These are phyloP conservation scores for Pisolithus tinctorius DNA, from an alignment of 768 basidiomycete genomes.

Conservation along the genomic window DNA sequence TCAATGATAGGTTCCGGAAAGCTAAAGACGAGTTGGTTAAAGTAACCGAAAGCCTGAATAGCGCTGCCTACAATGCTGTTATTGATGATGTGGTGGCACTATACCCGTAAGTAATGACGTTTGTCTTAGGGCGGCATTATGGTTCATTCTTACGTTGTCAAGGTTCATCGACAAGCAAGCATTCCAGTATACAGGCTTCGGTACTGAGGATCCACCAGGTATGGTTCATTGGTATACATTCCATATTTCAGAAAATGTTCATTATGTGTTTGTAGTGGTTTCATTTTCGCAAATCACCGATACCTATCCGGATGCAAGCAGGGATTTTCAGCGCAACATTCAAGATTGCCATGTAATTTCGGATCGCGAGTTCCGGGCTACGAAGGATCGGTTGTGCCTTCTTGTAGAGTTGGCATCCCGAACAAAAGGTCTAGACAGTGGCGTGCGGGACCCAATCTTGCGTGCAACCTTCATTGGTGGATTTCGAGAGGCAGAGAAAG, in stretches of 20 bases:
- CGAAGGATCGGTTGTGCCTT: slow-evolving; percentile 12
- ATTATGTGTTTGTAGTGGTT: background rate
- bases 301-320: slow-evolving; percentile 10
- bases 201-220: no score
- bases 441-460: background rate
- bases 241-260: no score
- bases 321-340: background rate
- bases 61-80: slow-evolving; percentile 17
- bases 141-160: background rate
- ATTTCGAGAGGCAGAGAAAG: background rate
- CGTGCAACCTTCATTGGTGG: slow-evolving; percentile 4
- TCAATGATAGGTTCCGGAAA: background rate
- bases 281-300: background rate
- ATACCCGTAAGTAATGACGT: slow-evolving; percentile 18
- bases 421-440: background rate
- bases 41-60: slow-evolving; percentile 3
- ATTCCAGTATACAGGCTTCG: slow-evolving; percentile 5
- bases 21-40: background rate
- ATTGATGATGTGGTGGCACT: slow-evolving; percentile 15
- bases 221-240: no score
- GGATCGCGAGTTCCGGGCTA: slow-evolving; percentile 4
- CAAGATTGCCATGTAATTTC: slow-evolving; percentile 3
- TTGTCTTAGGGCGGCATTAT: background rate
- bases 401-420: slow-evolving; percentile 2
- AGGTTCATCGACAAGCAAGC: slow-evolving; percentile 12